Evolutionary conservation across 306 rosid genomes (phyloP).

Genomic region (Cyamopsis tetragonoloba): DNA sequence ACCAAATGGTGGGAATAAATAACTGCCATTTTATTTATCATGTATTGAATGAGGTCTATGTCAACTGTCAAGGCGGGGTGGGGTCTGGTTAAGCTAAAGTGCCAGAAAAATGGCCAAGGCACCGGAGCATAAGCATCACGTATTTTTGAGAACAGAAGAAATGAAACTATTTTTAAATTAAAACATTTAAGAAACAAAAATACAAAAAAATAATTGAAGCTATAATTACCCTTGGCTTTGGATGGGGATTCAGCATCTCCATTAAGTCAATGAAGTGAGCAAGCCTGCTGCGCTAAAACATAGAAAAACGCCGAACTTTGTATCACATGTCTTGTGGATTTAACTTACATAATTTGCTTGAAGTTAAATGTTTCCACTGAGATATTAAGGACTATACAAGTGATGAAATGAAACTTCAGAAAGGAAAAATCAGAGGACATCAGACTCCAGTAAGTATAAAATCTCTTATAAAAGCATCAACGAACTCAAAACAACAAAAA

Average conservation of each 20-base stretch:
- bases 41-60: background rate
- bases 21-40: background rate
- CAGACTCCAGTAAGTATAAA: constrained; percentile 10
- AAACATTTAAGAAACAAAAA: background rate
- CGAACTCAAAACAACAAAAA: constrained; percentile 11
- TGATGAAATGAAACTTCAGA: background rate
- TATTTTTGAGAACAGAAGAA: background rate
- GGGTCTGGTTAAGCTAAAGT: background rate
- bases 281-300: constrained; percentile 74
- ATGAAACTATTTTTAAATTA: constrained; percentile 1
- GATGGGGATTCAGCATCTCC: constrained; percentile 93
- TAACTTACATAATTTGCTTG: background rate
- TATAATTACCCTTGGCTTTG: constrained; percentile 76
- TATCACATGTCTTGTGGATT: background rate
- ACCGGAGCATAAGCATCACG: background rate
- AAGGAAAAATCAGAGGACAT: constrained; percentile 11
- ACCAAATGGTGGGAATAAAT: constrained; percentile 2
- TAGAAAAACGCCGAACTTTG: background rate
- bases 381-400: background rate
- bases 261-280: constrained; percentile 86
- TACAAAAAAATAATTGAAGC: background rate
- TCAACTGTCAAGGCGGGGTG: background rate
- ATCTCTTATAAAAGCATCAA: constrained; percentile 3
- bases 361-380: background rate
- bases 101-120: background rate